Percentiles rank a stretch among this genome's conserved stretches.
These are phyloP conservation scores for Prunus yedoensis DNA, from an alignment of 331 rosid species.

Conservation along the genomic window DNA sequence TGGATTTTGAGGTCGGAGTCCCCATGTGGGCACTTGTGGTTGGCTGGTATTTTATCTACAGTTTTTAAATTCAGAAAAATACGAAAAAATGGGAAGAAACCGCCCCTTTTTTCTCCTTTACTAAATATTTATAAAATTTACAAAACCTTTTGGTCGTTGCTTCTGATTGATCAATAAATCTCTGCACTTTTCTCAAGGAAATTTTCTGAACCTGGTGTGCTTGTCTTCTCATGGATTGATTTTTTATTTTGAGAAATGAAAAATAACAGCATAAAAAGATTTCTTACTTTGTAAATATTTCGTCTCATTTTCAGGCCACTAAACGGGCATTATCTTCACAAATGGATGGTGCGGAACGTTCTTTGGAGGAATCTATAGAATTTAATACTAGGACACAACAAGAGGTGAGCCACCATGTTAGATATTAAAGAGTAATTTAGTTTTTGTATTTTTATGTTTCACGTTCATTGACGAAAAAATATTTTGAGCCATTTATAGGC, in stretches of 20 bases:
- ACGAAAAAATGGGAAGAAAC: too few relatives aligned
- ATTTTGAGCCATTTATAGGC: too few relatives aligned
- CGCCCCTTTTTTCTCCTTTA: too few relatives aligned
- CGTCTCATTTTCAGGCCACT: conserved; percentile 56
- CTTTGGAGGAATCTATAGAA: conserved; percentile 49
- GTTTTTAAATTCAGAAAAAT: background rate
- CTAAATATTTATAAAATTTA: too few relatives aligned
- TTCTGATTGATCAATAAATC: background rate
- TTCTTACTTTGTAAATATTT: conserved; percentile 21
- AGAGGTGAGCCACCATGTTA: conserved; percentile 56
- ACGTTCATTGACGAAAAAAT: too few relatives aligned
- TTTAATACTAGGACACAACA: conserved; percentile 41
- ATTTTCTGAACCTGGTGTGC: background rate
- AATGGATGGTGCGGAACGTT: conserved; percentile 53
- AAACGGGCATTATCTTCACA: conserved; percentile 52
- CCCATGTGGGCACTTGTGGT: background rate
- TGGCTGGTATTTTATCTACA: background rate
- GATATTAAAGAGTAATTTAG: too few relatives aligned
- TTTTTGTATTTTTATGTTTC: too few relatives aligned
- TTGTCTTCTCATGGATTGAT: background rate
- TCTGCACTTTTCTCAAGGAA: background rate
- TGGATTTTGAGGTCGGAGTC: background rate
- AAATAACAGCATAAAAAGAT: background rate
- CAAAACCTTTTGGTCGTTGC: background rate
- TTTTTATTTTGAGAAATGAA: conserved; percentile 7